Conservation (phyloP, 345 rosid genomes). For the Anastatica hierochuntica region DNA sequence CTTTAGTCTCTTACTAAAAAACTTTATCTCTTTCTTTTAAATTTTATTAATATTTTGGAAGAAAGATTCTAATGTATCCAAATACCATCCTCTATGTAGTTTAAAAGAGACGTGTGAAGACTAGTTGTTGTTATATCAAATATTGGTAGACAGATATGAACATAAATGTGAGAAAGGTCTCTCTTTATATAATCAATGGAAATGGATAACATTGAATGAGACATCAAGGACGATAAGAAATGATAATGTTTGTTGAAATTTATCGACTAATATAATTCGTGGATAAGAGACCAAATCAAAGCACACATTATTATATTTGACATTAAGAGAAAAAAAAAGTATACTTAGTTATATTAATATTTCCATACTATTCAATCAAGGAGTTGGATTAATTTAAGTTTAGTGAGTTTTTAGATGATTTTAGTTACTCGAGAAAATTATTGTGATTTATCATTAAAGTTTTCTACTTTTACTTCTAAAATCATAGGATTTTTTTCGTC, state of each 20-base stretch:
- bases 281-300: constrained; percentile 4
- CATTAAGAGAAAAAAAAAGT: neutral
- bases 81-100: no score
- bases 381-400: no score
- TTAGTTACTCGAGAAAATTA: no score
- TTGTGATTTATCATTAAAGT: no score
- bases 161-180: constrained; percentile 12
- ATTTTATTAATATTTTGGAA: no score
- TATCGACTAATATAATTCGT: constrained; percentile 9
- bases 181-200: neutral
- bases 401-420: no score
- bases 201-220: constrained; percentile 20
- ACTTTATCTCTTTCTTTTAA: neutral
- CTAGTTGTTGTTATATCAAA: constrained; percentile 5
- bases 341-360: no score
- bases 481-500: no score
- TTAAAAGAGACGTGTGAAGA: constrained; percentile 15
- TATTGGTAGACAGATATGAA: constrained; percentile 4
- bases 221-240: constrained; percentile 14
- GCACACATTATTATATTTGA: neutral
- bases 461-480: no score
- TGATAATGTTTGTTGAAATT: constrained; percentile 18
- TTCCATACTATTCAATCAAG: no score
- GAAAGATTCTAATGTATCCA: no score
- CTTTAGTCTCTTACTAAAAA: no score